Percentiles rank a stretch among this genome's conserved stretches.
These are phyloP conservation scores for Albugo candida DNA, from an alignment of 352 stramenopile species.

Conservation along the genomic window DNA sequence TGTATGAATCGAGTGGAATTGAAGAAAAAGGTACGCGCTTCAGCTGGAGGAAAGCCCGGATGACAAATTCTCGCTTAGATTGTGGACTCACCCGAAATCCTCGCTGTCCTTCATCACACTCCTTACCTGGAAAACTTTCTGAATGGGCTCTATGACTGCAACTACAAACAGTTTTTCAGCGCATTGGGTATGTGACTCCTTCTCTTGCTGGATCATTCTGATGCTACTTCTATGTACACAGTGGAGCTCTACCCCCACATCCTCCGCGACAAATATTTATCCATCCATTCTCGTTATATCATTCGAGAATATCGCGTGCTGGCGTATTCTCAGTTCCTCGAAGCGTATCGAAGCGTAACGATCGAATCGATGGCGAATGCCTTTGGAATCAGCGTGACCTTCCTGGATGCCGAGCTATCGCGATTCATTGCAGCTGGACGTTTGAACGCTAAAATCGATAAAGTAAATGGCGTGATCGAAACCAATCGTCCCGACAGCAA, in stretches of 20 bases:
- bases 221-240: neutral
- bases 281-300: conserved; percentile 82
- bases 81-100: conserved; percentile 94
- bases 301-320: conserved; percentile 95
- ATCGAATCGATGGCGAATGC: conserved; percentile 89
- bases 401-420: conserved; percentile 93
- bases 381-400: conserved; percentile 90
- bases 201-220: neutral
- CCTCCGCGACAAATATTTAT: conserved; percentile 87
- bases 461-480: conserved; percentile 94
- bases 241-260: conserved; percentile 69
- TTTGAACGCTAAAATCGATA: conserved; percentile 98
- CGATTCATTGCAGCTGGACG: conserved; percentile 94
- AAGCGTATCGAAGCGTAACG: conserved; percentile 93
- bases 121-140: conserved; percentile 73
- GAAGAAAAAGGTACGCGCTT: conserved; percentile 84
- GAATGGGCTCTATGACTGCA: conserved; percentile 92
- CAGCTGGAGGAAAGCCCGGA: neutral
- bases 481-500: conserved; percentile 97
- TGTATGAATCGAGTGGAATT: conserved; percentile 84
- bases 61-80: conserved; percentile 14
- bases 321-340: conserved; percentile 96
- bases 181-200: conserved; percentile 28
- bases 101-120: conserved; percentile 76
- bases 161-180: conserved; percentile 95